These are phyloP conservation scores for Ramaria rubella DNA, from an alignment of 768 basidiomycete genomes.

Conservation along the genomic window DNA sequence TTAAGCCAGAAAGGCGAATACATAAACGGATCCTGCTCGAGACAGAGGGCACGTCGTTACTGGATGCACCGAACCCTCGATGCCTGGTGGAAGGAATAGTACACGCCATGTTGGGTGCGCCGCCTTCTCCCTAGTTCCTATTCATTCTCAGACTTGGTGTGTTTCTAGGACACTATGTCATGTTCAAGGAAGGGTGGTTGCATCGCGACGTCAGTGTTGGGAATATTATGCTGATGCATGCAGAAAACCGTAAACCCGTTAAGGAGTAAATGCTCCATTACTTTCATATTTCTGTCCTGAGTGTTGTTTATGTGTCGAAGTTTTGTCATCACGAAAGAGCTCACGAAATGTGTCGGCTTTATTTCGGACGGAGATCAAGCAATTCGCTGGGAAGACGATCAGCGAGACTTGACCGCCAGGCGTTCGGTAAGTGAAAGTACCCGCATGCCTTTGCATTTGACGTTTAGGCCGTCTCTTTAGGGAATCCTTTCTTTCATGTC, in stretches of 20 bases:
- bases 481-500: not conserved
- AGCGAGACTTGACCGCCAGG: not conserved
- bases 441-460: not conserved
- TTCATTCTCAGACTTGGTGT: not conserved
- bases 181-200: slow-evolving; percentile 5
- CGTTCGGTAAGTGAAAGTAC: not conserved
- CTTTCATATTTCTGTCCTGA: not conserved
- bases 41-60: not conserved
- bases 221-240: slow-evolving; percentile 4
- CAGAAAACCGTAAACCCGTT: not conserved
- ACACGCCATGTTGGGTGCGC: slow-evolving; percentile 6
- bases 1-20: not conserved
- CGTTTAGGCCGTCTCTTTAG: too few relatives aligned
- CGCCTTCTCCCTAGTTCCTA: not conserved
- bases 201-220: slow-evolving; percentile 10
- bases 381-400: not conserved
- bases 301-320: not conserved
- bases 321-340: not conserved
- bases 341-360: not conserved
- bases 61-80: not conserved
- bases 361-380: not conserved
- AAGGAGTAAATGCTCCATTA: not conserved
- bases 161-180: not conserved
- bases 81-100: not conserved
- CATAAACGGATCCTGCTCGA: not conserved